A percentile compares a stretch with the other conserved stretches of the same genome.
Evolutionary conservation across 345 rosid species (phyloP).

Genomic region (Rubroshorea leprosula): DNA sequence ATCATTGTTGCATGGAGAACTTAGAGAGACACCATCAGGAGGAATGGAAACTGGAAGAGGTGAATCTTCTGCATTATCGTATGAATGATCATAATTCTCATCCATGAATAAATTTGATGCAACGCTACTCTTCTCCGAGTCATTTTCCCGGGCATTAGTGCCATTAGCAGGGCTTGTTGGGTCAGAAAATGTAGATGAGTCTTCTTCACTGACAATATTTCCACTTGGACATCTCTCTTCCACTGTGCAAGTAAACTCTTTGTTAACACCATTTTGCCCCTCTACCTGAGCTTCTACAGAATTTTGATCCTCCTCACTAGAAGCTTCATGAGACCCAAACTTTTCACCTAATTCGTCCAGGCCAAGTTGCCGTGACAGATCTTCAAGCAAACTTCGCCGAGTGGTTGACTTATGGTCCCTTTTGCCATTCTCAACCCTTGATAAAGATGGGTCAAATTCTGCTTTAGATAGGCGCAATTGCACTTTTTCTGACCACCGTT

Average conservation of each 20-base stretch:
- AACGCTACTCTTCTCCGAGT: slow-evolving; percentile 53
- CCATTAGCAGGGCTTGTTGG: slow-evolving; percentile 44
- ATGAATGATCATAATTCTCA: slow-evolving; percentile 41
- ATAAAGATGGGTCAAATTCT: slow-evolving; percentile 61
- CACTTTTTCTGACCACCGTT: slow-evolving; percentile 67
- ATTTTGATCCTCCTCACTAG: slow-evolving; percentile 14
- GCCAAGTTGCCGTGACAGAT: slow-evolving; percentile 57
- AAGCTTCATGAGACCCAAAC: slow-evolving; percentile 19
- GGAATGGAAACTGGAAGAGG: slow-evolving; percentile 51
- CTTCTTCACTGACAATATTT: slow-evolving; percentile 49
- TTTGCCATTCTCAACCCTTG: slow-evolving; percentile 26
- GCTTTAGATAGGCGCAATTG: slow-evolving; percentile 52
- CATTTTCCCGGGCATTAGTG: slow-evolving; percentile 48
- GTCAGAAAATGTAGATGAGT: slow-evolving; percentile 43
- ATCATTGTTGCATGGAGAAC: slow-evolving; percentile 25
- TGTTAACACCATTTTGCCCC: slow-evolving; percentile 17
- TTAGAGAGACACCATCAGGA: slow-evolving; percentile 30
- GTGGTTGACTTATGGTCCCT: slow-evolving; percentile 36
- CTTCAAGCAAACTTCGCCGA: slow-evolving; percentile 59
- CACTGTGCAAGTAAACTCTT: slow-evolving; percentile 22
- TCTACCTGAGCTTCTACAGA: slow-evolving; percentile 27
- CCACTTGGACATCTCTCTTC: slow-evolving; percentile 47
- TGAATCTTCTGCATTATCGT: slow-evolving; percentile 28
- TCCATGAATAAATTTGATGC: slow-evolving; percentile 44
- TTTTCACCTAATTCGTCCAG: slow-evolving; percentile 39